Base-by-base conservation (phyloP, 2,329 filamentous ascomycete genomes). In the Polychaeton citri region DNA sequence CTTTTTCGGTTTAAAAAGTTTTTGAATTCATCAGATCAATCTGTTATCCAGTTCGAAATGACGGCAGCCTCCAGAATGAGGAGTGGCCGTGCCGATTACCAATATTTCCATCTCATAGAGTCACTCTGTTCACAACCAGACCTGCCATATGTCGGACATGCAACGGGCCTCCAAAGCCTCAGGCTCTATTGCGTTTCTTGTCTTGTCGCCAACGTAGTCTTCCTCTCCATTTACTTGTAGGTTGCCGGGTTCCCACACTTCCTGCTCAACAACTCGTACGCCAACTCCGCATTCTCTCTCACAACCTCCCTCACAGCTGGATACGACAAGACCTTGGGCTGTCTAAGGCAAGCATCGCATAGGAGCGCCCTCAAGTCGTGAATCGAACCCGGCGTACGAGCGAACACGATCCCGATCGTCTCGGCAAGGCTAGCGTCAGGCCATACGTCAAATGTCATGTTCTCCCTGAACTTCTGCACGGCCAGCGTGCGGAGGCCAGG, bases 381-480 rank as follows among this genome's bases (percentile, higher is more conserved):
- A 10, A 12, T 15, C 15, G 24, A 12, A 5, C 63, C 60, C 35
- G 62, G 52, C 15, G 62, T 64, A 13, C 52, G 54, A 21, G 58
- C 55, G 47, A 60, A 64, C 5, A 54, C 61, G 35, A 61, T 54
- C 45, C 54, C 47, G 36, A 59, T 58, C n/a, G 58, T 55, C 20
- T 61, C 53, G 24, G 59, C 49, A 18, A 64, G 53, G 35, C 59
- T 54, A 6, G 50, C 37, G 35, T 53, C 53, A 12, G 42, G 39
- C 38, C 55, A 45, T n/a, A n/a, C n/a, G 38, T 59, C 54, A 24
- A 42, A 33, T 13, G 51, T 42, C 12, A 60, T 38, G 26, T 60
- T 54, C 16, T 50, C 39, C 13, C 50, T 44, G 40, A 62, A 64
- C 39, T 63, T 63, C 26, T 45, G 50, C 16, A 52, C 48, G 15